phyloP scores from a whole-genome alignment of 73 alveolate genomes.

The Paramecium sonneborni region DNA sequence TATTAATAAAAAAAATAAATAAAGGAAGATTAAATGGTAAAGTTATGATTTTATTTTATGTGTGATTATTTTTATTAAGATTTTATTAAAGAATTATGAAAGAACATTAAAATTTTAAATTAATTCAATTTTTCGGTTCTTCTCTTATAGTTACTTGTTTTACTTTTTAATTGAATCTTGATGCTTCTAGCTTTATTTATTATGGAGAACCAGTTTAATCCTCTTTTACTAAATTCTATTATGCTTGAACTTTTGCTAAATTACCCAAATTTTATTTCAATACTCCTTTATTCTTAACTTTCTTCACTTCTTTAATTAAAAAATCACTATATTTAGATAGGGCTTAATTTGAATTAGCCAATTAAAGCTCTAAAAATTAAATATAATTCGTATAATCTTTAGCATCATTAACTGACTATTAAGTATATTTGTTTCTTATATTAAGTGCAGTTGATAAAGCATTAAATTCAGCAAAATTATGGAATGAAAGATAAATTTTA shows the following conservation, averaged over 20 bases:
- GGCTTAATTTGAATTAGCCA: not conserved
- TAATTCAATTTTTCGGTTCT: not conserved
- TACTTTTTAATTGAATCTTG: not conserved
- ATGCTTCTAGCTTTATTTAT: not conserved
- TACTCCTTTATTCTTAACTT: not conserved
- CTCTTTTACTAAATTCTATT: not conserved
- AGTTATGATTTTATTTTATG: not conserved
- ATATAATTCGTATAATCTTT: not conserved
- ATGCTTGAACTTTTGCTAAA: not conserved
- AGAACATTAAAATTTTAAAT: no score
- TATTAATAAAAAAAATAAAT: not conserved
- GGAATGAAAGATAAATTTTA: not conserved
- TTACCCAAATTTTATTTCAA: not conserved
- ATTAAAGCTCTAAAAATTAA: not conserved
- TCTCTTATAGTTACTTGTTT: not conserved
- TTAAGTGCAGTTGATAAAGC: constrained; percentile 32
- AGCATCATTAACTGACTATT: constrained; percentile 11
- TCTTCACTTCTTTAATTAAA: not conserved
- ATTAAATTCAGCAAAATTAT: constrained; percentile 38
- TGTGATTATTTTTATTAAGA: not conserved
- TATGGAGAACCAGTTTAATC: not conserved
- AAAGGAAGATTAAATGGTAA: not conserved
- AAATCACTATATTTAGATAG: not conserved
- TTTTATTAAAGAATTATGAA: no score
- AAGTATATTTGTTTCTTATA: not conserved